These are phyloP conservation scores for Thuja plicata DNA, from an alignment of 83 land plant species.

Conservation along the genomic window DNA sequence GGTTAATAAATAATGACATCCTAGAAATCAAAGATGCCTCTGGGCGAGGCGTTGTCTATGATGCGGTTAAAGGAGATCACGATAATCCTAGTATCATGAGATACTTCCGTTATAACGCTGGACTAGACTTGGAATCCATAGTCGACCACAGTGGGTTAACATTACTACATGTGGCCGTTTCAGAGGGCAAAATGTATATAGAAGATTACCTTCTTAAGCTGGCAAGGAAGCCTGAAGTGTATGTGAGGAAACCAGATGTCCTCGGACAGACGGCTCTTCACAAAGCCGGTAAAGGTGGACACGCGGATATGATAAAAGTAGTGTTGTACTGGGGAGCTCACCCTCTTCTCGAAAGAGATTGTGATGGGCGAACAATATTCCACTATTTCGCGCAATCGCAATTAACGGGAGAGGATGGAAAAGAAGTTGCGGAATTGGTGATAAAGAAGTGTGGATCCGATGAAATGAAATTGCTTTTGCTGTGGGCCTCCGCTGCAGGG, in stretches of 20 bases:
- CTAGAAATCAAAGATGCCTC: neutral
- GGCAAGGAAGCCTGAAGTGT: neutral
- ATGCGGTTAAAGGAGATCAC: neutral
- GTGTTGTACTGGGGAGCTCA: neutral
- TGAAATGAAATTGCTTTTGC: neutral
- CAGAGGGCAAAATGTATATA: neutral
- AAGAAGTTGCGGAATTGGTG: no score
- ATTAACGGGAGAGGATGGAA: neutral
- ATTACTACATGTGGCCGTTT: neutral
- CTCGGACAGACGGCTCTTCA: neutral
- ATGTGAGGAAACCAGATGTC: neutral
- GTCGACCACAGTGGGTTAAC: neutral
- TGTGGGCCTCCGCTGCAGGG: neutral
- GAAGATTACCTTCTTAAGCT: neutral
- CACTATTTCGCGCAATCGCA: neutral
- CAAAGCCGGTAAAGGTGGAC: neutral
- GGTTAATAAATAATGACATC: rapidly evolving
- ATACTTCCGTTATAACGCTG: rapidly evolving
- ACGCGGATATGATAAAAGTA: neutral
- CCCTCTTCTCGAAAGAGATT: neutral
- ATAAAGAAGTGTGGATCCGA: neutral
- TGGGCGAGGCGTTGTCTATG: neutral
- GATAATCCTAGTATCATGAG: neutral
- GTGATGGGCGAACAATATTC: neutral
- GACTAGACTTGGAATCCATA: no score